These are phyloP conservation scores for Dissophora globulifera DNA, from an alignment of 192 early-diverging fungal species.

Conservation along the genomic window DNA sequence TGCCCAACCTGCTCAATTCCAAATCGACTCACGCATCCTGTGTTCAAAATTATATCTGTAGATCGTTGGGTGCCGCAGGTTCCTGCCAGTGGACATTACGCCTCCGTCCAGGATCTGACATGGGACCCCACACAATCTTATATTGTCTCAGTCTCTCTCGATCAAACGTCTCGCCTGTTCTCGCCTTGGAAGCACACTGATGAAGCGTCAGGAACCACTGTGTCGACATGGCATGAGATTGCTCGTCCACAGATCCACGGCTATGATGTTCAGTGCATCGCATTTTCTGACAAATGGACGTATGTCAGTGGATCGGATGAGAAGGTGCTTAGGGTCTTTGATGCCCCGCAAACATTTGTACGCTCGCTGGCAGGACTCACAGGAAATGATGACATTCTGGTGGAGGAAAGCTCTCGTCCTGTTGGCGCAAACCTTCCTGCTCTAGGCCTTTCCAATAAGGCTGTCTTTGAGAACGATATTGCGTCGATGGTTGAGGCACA, in stretches of 20 bases:
- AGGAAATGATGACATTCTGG: slow-evolving; percentile 37
- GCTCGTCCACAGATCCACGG: slow-evolving; percentile 97
- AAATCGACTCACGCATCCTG: too few species aligned
- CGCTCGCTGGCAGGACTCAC: slow-evolving; percentile 67
- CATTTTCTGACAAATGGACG: slow-evolving; percentile 75
- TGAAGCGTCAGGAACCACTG: neutral
- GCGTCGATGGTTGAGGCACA: slow-evolving; percentile 56
- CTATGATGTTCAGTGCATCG: slow-evolving; percentile 89
- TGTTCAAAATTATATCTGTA: too few species aligned
- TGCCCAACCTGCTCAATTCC: too few species aligned
- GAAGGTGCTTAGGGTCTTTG: slow-evolving; percentile 92
- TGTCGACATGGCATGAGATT: slow-evolving; percentile 87
- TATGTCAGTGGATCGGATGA: slow-evolving; percentile 95
- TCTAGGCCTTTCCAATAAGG: slow-evolving; percentile 96
- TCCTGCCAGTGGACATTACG: slow-evolving; percentile 85
- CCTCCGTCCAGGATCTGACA: slow-evolving; percentile 77
- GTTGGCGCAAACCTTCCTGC: slow-evolving; percentile 87
- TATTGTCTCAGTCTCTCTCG: slow-evolving; percentile 80
- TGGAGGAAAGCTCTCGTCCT: slow-evolving; percentile 66
- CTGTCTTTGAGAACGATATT: slow-evolving; percentile 72
- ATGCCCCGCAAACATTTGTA: slow-evolving; percentile 83
- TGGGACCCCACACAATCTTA: slow-evolving; percentile 86
- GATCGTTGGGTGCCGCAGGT: slow-evolving; percentile 75
- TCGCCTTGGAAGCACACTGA: slow-evolving; percentile 72
- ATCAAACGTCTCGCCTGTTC: slow-evolving; percentile 91